Base-by-base conservation (phyloP, 106 monocot species). In the Xerophyta viscosa region DNA sequence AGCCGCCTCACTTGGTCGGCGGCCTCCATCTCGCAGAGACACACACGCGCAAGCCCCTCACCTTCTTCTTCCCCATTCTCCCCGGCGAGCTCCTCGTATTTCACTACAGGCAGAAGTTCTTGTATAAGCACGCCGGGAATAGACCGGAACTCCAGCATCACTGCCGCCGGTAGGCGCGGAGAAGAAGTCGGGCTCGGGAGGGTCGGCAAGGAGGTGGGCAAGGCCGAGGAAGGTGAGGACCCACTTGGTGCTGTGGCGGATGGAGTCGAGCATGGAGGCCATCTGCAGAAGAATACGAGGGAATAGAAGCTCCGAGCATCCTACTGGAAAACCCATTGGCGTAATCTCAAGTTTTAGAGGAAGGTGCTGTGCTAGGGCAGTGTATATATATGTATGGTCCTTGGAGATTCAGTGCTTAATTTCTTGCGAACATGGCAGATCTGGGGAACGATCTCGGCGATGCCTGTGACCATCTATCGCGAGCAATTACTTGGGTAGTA, bases 241-340 rank as follows among this genome's bases (percentile, higher is more conserved):
- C 64, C 65, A 53, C 27, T 60, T 57, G 59, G 75, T 45, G 64
- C 71, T 21, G 9, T 67, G 62, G n/a, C 84, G 70, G 52, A 84
- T 6, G 59, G 53, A 46, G 63, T 59, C 66, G 20, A 84, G 70
- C 62, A 84, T 30, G 67, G 78, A 55, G 55, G 73, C 45, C 5
- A 75, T 27, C 3, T 71, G 74, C 50, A 84, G 63, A 23, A 75
- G 55, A 24, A 78, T 27, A 13, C 50, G 69, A 0, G 60, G 67
- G 65, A 84, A 20, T 71, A n/a, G n/a, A n/a, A n/a, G n/a, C n/a
- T n/a, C n/a, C n/a, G n/a, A n/a, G n/a, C n/a, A n/a, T n/a, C n/a
- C 84, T 9, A 84, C 47, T 0, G 78, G 74, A 12, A 84, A 84
- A 0, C 84, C 84, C 84, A 84, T 84, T n/a, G n/a, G n/a, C n/a